Conservation (phyloP, 768 basidiomycete species). For the Strobilomyces confusus region DNA sequence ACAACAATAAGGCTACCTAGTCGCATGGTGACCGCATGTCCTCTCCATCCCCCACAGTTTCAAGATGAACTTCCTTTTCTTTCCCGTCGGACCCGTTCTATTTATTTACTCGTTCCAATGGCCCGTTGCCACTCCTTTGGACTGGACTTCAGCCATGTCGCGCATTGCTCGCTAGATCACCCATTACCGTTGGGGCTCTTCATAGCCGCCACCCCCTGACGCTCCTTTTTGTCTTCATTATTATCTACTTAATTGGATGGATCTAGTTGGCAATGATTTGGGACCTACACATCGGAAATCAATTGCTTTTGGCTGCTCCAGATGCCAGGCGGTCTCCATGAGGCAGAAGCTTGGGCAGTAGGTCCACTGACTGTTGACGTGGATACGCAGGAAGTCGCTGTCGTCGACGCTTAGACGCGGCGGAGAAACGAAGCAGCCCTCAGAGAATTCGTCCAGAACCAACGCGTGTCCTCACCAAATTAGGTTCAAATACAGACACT, state of each 20-base stretch:
- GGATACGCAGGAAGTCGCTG: too few species aligned
- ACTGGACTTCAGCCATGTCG: constrained; percentile 11
- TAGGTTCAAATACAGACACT: too few species aligned
- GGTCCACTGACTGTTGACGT: neutral
- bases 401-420: too few species aligned
- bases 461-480: too few species aligned
- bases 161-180: constrained; percentile 14
- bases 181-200: neutral
- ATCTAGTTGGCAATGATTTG: constrained; percentile 24
- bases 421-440: too few species aligned
- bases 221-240: constrained; percentile 20
- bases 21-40: neutral
- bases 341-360: neutral
- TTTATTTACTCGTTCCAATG: constrained; percentile 4
- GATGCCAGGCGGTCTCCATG: neutral
- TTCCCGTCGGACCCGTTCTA: constrained; percentile 11
- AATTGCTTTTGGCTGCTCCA: neutral
- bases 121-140: constrained; percentile 19
- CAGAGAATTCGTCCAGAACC: too few species aligned
- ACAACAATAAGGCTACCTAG: constrained; percentile 13
- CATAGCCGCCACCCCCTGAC: constrained; percentile 6
- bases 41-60: neutral
- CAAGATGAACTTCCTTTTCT: neutral
- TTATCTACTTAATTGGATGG: constrained; percentile 23
- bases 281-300: constrained; percentile 9